phyloP scores from a whole-genome alignment of 768 basidiomycete species.

The Hydnum rufescens region DNA sequence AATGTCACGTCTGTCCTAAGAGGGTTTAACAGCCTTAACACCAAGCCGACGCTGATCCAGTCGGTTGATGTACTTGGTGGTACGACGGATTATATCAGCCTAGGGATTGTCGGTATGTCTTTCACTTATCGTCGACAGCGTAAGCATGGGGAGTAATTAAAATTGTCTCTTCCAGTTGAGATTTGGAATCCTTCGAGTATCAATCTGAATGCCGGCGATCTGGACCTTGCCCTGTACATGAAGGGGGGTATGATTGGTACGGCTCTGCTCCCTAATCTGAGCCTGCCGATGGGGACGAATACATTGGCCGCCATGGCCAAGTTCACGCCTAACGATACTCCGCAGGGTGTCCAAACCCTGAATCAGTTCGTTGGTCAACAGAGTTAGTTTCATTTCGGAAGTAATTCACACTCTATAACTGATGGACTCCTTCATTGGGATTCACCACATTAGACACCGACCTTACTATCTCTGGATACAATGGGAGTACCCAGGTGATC shows the following conservation, averaged over 20 bases:
- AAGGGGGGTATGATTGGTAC: slow-evolving; percentile 38
- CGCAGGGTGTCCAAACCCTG: slow-evolving; percentile 40
- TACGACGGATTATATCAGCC: not conserved
- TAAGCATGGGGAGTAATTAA: too few species aligned
- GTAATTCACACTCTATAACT: slow-evolving; percentile 3
- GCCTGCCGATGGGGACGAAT: slow-evolving; percentile 40
- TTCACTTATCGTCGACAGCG: too few species aligned
- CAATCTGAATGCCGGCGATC: slow-evolving; percentile 37
- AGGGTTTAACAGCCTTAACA: not conserved
- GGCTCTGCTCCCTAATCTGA: slow-evolving; percentile 37
- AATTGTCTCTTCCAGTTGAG: too few species aligned
- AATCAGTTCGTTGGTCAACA: slow-evolving; percentile 52
- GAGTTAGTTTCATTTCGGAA: slow-evolving; percentile 37
- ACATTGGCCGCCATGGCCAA: slow-evolving; percentile 23
- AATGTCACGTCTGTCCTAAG: not conserved
- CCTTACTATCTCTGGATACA: slow-evolving; percentile 31
- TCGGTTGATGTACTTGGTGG: not conserved
- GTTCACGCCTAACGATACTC: slow-evolving; percentile 36
- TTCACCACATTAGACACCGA: slow-evolving; percentile 24
- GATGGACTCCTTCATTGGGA: slow-evolving; percentile 25
- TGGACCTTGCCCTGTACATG: slow-evolving; percentile 38
- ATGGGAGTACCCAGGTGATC: slow-evolving; percentile 35
- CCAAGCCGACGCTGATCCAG: not conserved
- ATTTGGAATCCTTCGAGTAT: slow-evolving; percentile 54
- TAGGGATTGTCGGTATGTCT: too few species aligned